Base-by-base conservation (phyloP, 176 grass and related monocot genomes). In the Triticum timopheevii region DNA sequence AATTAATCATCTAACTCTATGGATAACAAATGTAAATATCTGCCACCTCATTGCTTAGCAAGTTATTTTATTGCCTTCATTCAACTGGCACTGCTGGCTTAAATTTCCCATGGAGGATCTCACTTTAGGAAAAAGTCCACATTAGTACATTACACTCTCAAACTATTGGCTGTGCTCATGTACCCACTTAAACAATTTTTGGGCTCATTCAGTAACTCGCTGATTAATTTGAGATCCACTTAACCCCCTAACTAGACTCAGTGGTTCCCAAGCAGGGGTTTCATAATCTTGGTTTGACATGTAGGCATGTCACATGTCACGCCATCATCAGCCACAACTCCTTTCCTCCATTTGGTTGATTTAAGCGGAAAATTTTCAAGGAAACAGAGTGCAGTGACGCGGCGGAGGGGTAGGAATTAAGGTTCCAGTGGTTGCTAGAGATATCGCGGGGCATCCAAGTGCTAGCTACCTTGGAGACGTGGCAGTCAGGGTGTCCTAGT, bases 401-500 rank as follows among this genome's bases (percentile, higher is more conserved):
- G 4, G 27, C 8, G 0, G 49, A 31, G 16, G 17, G 16, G 45
- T 77, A 33, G 71, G 71, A 76, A 25, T 54, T 52, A 76, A 27
- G 25, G 82, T 79, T 66, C 70, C 88, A 82, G 64, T 15, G 22
- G 52, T 76, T 35, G 20, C 83, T 39, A 8, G 92, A 84, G 59
- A 98, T 82, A 69, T 84, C 77, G 8, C 8, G 88, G 86, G 38
- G 88, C 79, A 86, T 98, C 88, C 78, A 98, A 95, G 17, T 54
- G 6, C 50, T 24, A 92, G 90, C 69, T 98, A 86, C 20, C n/a
- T 69, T 31, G 12, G 74, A 4, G 93, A 86, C 1, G 79, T 90
- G 6, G 93, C 92, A 12, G 79, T 91, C 1, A 85, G 88, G 56
- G 44, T 91, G 39, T 88, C 96, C 93, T 92, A 98, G 28, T 90